These are phyloP conservation scores for Russula sp. DNA, from an alignment of 768 basidiomycete species.

Conservation along the genomic window DNA sequence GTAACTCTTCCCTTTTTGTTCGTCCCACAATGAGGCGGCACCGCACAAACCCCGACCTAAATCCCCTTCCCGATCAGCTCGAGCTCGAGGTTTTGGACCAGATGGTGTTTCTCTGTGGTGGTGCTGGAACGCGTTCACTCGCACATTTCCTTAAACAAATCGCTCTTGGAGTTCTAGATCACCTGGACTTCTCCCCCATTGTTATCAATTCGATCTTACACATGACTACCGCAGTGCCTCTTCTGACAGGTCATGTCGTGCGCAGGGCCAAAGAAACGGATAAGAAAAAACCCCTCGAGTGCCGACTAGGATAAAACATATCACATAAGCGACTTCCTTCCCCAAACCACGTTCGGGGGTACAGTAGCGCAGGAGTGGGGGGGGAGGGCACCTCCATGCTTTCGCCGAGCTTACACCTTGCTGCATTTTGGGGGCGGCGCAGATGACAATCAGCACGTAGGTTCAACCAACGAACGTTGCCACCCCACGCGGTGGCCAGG, in stretches of 20 bases:
- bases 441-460: neutral
- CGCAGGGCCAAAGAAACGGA: neutral
- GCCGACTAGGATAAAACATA: neutral
- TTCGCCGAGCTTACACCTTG: neutral
- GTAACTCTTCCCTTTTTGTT: neutral
- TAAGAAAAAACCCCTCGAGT: neutral
- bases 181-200: neutral
- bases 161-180: neutral
- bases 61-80: neutral
- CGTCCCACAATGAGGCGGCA: neutral
- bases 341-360: conserved; percentile 11
- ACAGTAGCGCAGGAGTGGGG: neutral
- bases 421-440: conserved; percentile 3
- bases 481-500: neutral
- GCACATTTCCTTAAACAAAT: neutral
- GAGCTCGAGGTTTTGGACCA: neutral
- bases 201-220: neutral
- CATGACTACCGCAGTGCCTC: neutral
- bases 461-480: neutral
- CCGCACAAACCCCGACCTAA: neutral
- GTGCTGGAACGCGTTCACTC: neutral
- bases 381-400: neutral
- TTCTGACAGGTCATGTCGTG: neutral
- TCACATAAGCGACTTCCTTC: neutral
- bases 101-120: neutral